These are phyloP conservation scores for Vitis labrusca DNA, from an alignment of 164 flowering plant species.

Conservation along the genomic window DNA sequence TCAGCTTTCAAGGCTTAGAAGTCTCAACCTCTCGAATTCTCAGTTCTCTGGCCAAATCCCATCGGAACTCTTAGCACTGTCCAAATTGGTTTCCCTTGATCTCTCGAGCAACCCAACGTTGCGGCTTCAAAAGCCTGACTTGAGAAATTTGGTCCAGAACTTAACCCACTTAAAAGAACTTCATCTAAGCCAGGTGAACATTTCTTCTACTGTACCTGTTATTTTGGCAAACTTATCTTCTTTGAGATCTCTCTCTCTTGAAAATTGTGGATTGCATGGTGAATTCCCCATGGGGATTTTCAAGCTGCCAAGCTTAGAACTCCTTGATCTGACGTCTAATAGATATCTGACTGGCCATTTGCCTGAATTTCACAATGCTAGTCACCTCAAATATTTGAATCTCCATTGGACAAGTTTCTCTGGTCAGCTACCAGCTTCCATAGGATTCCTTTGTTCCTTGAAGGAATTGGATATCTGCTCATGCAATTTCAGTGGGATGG, in stretches of 20 bases:
- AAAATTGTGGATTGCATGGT: constrained; percentile 16
- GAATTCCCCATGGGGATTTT: constrained; percentile 18
- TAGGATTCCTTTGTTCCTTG: constrained; percentile 20
- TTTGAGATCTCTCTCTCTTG: constrained; percentile 5
- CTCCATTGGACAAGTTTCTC: constrained; percentile 8
- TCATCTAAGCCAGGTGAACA: constrained; percentile 7
- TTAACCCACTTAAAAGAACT: constrained; percentile 13
- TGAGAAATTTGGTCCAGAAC: constrained; percentile 3
- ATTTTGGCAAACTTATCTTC: constrained; percentile 14
- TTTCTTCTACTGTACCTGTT: constrained; percentile 13
- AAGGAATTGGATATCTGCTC: too few relatives aligned
- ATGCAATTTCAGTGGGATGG: too few relatives aligned
- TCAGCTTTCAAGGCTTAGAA: constrained; percentile 10
- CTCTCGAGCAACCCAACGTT: constrained; percentile 3
- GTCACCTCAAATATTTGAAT: background rate
- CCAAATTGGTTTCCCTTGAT: constrained; percentile 21
- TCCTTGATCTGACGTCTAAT: constrained; percentile 5
- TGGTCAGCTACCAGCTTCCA: constrained; percentile 22
- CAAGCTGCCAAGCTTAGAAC: constrained; percentile 9
- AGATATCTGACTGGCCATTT: constrained; percentile 12
- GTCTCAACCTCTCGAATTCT: constrained; percentile 24
- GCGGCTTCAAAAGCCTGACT: background rate
- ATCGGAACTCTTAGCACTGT: constrained; percentile 9
- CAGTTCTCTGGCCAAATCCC: constrained; percentile 33
- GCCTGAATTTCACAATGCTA: constrained; percentile 13